A percentile compares a stretch with the other conserved stretches of the same genome.
Evolutionary conservation across 2,329 filamentous ascomycete species (phyloP).

Genomic region (Fonsecaea pugnacius): DNA sequence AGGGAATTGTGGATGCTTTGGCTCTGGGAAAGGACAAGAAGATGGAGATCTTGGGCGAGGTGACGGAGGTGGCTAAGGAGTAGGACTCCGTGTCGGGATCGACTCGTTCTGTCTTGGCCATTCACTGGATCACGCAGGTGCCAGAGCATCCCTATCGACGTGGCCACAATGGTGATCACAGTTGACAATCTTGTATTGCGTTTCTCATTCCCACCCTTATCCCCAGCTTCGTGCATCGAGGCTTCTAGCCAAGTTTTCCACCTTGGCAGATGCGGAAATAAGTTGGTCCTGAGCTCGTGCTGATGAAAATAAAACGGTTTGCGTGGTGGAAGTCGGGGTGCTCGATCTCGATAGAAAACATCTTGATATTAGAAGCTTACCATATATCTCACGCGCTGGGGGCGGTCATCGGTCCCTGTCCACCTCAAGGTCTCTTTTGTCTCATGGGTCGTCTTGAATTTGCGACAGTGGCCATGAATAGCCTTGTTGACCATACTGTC

Average conservation of each 20-base stretch:
- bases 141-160: neutral
- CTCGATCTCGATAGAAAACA: neutral
- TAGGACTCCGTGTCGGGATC: neutral
- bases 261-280: neutral
- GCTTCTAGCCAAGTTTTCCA: neutral
- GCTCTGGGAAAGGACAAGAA: slow-evolving; percentile 19
- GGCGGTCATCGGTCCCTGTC: neutral
- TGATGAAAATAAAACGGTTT: neutral
- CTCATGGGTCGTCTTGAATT: neutral
- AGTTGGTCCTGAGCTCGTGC: neutral
- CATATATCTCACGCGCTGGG: neutral
- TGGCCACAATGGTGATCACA: neutral
- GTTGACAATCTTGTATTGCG: neutral
- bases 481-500: slow-evolving; percentile 15
- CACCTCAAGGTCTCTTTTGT: neutral
- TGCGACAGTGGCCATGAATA: slow-evolving; percentile 14
- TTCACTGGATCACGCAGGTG: neutral
- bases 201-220: neutral
- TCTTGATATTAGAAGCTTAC: neutral
- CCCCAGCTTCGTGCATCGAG: neutral
- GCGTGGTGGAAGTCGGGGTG: neutral
- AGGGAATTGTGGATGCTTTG: slow-evolving; percentile 23
- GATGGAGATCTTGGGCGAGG: slow-evolving; percentile 10
- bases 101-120: neutral
- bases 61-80: slow-evolving; percentile 16